Base-by-base conservation (phyloP, 495 filamentous ascomycete species). In the Podospora pseudocomata region DNA sequence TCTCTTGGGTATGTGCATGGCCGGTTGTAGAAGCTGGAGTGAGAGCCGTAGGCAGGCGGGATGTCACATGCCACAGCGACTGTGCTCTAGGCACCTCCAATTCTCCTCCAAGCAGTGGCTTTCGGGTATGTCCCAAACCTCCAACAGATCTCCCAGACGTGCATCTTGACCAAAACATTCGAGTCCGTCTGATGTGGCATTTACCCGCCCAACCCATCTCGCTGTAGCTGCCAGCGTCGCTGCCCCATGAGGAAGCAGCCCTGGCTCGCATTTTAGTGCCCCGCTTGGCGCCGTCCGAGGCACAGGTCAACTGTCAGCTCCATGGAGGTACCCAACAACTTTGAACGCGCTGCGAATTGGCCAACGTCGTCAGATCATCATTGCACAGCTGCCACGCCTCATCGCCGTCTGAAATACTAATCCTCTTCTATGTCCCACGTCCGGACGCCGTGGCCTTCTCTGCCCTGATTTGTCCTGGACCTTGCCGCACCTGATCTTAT, bases 241-340 rank as follows among this genome's bases (percentile, higher is more conserved):
- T 60, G 13, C 68, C 64, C 65, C 68, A 55, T 70, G 65, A 65
- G 68, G 68, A 70, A 67, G 60, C 39, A 49, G 56, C 64, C 62
- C 19, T 64, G 18, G 62, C 15, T 64, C 62, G 23, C 23, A 49
- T 49, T 19, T 16, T 16, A 55, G 32, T 9, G 26, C 20, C 54
- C 65, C 65, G 39, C 39, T 49, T 49, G 39, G 39, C 65, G 39
- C 65, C 26, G 39, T 57, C 63, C 63, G 63, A 69, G 67, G 67
- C 67, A 69, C 63, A 69, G 39, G 39, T 49, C 39, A 63, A 63
- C 32, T 69, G 65, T 69, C 39, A 64, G 61, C 61, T 34, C 23
- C 15, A 26, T 64, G 60, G 67, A 26, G 16, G 26, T n/a, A 39
- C 59, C 58, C 67, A 54, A 53, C 26, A 49, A 19, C 32, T 63